Evolutionary conservation across 2,329 filamentous ascomycete species (phyloP), one percentile per base, ranked within the genome.

Genomic region (Aspergillus quadrilineatus): DNA sequence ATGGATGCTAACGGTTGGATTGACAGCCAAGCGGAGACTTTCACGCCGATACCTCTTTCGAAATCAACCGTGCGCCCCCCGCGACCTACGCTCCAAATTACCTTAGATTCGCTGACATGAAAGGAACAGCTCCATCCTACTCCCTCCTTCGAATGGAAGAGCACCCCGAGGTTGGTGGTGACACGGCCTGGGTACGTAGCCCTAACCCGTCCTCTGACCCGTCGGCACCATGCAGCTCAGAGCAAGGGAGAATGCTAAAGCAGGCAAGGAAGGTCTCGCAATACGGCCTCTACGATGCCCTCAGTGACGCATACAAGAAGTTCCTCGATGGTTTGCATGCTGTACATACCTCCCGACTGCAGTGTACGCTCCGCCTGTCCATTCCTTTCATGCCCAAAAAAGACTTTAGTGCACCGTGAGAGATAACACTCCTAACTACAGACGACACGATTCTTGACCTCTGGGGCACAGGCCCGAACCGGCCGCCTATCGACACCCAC

Each of bases 101-200:
- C 12, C 7, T 34, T 5, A 34, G 3, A 34, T 6, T 14, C 8
- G 8, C 32, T 14, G 32, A 34, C 3, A 34, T 12, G 32, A 8
- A 9, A 39, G n/a, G 6, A 6, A 15, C 36, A 72, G 70, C 79
- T 2, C 79, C 79, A 0, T 77, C 74, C 1, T 82, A 81, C 58
- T 80, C 79, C 1, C 61, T 82, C n/a, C 68, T 82, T 9, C 71
- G 79, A 15, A 81, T 81, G 76, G 77, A 81, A 61, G 77, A 80
- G 51, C 77, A 79, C 56, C 79, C 80, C 0, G 68, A 68, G 6
- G 74, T 78, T 5, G 78, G 78, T 2, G 78, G 77, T 0, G 78
- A 80, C 55, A 81, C 78, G 1, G 75, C 77, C 1, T 79, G 78
- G 78, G 72, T 79, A 15, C 30, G 10, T 26, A 14, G 28, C 9